Base-by-base conservation (phyloP, 345 rosid species). In the Hibiscus tridactylites region DNA sequence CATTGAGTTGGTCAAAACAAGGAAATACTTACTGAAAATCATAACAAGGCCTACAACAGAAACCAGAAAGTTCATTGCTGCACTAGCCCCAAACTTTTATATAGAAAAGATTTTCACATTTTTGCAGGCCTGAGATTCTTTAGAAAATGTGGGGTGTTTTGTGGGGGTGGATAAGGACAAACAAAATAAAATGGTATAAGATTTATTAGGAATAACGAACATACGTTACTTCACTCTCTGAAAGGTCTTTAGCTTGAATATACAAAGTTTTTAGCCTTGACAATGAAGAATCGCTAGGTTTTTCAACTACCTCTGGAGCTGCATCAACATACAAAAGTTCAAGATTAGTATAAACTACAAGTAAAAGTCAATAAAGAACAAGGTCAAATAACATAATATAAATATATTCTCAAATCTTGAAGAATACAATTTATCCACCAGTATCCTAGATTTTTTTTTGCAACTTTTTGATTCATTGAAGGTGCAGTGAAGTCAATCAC, bases 261-360 rank as follows among this genome's bases (percentile, higher is more conserved):
- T 94, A 94, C 33, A 83, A 76, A 65, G 0, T 9, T 81, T 82
- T 91, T 54, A 91, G 88, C 85, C 37, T 91, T 37, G 84, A 69
- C 57, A 90, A 84, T 24, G 93, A 87, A 78, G 5, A 79, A 83
- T 94, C 98, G 71, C 91, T 92, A 29, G 91, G 95, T 83, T 88
- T 94, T 87, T 90, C 98, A 76, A 91, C 91, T 73, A 91, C 81
- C 81, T 91, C 98, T 8, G 97, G 97, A 69, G 89, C 98, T 90
- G 88, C 80, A 78, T 81, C 66, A 44, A 66, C 65, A 81, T 39
- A 75, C 47, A 65, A 47, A 61, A 71, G 71, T 62, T 71, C 66
- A 71, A 64, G 57, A 58, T 60, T 33, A 65, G 61, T 35, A 70
- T 68, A 28, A 37, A 58, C 39, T 15, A 71, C 5, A 1, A 4